Evolutionary conservation across 164 flowering plant species (phyloP).

Genomic region (Aristolochia fimbriata): DNA sequence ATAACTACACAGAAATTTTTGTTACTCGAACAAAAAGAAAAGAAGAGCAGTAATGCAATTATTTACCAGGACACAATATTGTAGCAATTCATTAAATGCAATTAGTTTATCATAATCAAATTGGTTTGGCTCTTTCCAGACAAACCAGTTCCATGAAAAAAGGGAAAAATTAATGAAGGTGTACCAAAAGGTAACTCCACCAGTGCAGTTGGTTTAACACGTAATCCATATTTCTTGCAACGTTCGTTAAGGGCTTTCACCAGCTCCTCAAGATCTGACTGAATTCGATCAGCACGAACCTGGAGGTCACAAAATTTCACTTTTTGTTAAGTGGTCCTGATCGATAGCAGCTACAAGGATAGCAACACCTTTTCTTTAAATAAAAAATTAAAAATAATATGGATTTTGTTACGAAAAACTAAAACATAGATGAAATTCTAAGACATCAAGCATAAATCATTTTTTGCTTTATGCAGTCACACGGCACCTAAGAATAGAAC

Average conservation of each 20-base stretch:
- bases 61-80: background rate
- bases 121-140: too few species aligned
- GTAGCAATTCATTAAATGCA: too few species aligned
- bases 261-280: conserved; percentile 70
- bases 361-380: background rate
- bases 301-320: conserved; percentile 18
- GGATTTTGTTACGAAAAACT: too few species aligned
- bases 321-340: too few species aligned
- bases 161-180: too few species aligned
- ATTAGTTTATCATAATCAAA: too few species aligned
- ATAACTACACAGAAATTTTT: too few species aligned
- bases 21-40: background rate
- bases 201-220: conserved; percentile 59
- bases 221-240: conserved; percentile 86
- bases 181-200: conserved; percentile 94
- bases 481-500: conserved; percentile 1
- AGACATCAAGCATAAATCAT: too few species aligned
- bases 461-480: background rate
- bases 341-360: background rate
- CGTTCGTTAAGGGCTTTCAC: conserved; percentile 78
- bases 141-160: too few species aligned
- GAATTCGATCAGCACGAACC: conserved; percentile 72
- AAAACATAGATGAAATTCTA: too few species aligned
- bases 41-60: background rate
- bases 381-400: background rate